phyloP scores from a whole-genome alignment of 176 grass and related monocot genomes.

The Metroxylon sagu region DNA sequence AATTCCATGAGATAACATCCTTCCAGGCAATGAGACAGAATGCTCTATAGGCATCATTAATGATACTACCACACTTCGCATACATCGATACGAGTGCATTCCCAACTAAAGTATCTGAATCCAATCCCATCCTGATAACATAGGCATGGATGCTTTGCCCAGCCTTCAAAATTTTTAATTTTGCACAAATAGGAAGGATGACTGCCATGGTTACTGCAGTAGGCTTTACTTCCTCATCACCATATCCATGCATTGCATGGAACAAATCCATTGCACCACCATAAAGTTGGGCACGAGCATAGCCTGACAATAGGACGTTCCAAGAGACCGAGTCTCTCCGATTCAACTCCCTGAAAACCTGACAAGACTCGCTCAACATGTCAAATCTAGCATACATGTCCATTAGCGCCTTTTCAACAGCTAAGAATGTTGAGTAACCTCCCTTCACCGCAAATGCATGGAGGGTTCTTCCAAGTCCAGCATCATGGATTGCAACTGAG shows the following conservation, averaged over 20 bases:
- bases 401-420: conserved; percentile 51
- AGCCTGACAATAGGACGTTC: conserved; percentile 50
- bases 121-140: conserved; percentile 37
- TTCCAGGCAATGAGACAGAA: conserved; percentile 37
- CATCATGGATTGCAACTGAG: neutral
- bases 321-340: conserved; percentile 41
- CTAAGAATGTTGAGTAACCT: conserved; percentile 11
- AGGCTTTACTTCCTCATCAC: conserved; percentile 17
- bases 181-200: conserved; percentile 32
- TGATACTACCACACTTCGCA: conserved; percentile 27
- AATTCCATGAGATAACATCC: conserved; percentile 71
- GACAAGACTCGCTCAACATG: conserved; percentile 22
- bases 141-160: conserved; percentile 38
- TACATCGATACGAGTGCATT: conserved; percentile 70
- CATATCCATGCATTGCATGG: conserved; percentile 26
- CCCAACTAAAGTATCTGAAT: conserved; percentile 35
- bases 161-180: conserved; percentile 18
- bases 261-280: conserved; percentile 26
- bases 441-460: conserved; percentile 43
- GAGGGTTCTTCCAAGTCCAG: conserved; percentile 23
- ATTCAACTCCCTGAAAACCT: conserved; percentile 45
- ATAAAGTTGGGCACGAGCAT: conserved; percentile 21
- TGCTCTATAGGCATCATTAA: conserved; percentile 26
- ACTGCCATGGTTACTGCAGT: conserved; percentile 46
- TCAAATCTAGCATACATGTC: conserved; percentile 42